Evolutionary conservation across 129 eudicot species (phyloP).

Genomic region (Logfia minima): DNA sequence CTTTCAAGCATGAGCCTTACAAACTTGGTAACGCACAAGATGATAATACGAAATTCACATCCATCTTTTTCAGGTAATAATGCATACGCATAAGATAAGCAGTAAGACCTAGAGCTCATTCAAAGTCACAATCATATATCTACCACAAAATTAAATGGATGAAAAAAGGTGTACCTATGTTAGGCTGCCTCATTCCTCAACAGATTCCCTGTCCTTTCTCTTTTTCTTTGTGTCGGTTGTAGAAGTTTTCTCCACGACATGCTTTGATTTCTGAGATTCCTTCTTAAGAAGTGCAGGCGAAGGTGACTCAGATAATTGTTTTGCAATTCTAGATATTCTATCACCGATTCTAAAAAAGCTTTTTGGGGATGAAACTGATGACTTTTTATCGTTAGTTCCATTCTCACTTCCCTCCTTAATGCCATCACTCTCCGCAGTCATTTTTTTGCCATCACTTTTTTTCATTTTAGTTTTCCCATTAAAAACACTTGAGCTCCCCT

Average conservation of each 20-base stretch:
- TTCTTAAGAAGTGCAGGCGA: slow-evolving; percentile 17
- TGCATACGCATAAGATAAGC: neutral
- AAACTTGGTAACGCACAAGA: neutral
- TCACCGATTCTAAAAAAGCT: slow-evolving; percentile 33
- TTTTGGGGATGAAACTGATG: slow-evolving; percentile 28
- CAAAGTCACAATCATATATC: neutral
- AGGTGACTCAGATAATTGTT: slow-evolving; percentile 38
- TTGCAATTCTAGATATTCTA: slow-evolving; percentile 31
- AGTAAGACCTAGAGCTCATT: neutral
- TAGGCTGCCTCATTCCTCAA: slow-evolving; percentile 17
- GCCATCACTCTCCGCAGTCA: slow-evolving; percentile 16
- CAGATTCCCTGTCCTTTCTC: slow-evolving; percentile 34
- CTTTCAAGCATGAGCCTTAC: neutral
- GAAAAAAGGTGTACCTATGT: slow-evolving; percentile 16
- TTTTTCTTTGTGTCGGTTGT: slow-evolving; percentile 32
- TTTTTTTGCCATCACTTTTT: slow-evolving; percentile 18
- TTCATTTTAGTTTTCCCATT: neutral
- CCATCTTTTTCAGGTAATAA: no score
- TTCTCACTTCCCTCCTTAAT: slow-evolving; percentile 17
- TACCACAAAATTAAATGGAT: neutral
- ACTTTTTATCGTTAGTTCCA: slow-evolving; percentile 6
- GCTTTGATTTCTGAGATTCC: slow-evolving; percentile 22
- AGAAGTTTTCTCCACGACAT: slow-evolving; percentile 33
- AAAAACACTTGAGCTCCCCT: neutral
- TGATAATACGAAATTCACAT: neutral